These are phyloP conservation scores for Amanita rubescens DNA, from an alignment of 768 basidiomycete genomes.

Conservation along the genomic window DNA sequence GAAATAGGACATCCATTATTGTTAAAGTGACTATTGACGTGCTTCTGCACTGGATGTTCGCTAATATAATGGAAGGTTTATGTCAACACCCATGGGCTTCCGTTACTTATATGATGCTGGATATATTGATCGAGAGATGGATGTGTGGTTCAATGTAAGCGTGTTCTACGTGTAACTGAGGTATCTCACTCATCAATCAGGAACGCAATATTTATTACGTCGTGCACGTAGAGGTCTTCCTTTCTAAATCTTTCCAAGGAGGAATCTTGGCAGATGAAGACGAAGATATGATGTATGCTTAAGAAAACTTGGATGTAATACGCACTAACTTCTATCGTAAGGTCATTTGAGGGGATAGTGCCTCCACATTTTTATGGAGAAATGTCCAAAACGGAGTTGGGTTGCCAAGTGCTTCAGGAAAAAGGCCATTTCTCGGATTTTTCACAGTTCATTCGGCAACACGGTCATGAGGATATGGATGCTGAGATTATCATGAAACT, in stretches of 20 bases:
- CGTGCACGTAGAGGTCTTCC: conserved; percentile 87
- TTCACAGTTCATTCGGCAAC: conserved; percentile 81
- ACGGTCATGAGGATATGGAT: conserved; percentile 81
- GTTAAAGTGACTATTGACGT: conserved; percentile 54
- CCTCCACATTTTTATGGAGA: conserved; percentile 98
- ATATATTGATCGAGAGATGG: conserved; percentile 93
- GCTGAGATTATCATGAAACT: conserved; percentile 78
- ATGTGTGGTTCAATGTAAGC: conserved; percentile 90
- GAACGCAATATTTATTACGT: conserved; percentile 92
- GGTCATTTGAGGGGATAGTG: conserved; percentile 79
- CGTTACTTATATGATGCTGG: conserved; percentile 85
- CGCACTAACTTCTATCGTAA: conserved; percentile 17
- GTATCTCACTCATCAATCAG: conserved; percentile 32
- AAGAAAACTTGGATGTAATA: background rate
- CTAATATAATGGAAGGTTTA: conserved; percentile 52
- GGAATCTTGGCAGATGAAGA: conserved; percentile 51
- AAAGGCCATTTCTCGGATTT: conserved; percentile 91
- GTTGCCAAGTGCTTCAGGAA: conserved; percentile 84
- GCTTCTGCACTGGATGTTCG: background rate
- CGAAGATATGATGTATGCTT: conserved; percentile 50
- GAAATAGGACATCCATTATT: conserved; percentile 85
- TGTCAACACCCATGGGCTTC: conserved; percentile 91
- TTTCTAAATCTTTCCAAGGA: conserved; percentile 69
- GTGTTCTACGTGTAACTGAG: background rate
- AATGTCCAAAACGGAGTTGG: conserved; percentile 93